Conservation (phyloP, 495 filamentous ascomycete species). For the Xylaria cubensis region DNA sequence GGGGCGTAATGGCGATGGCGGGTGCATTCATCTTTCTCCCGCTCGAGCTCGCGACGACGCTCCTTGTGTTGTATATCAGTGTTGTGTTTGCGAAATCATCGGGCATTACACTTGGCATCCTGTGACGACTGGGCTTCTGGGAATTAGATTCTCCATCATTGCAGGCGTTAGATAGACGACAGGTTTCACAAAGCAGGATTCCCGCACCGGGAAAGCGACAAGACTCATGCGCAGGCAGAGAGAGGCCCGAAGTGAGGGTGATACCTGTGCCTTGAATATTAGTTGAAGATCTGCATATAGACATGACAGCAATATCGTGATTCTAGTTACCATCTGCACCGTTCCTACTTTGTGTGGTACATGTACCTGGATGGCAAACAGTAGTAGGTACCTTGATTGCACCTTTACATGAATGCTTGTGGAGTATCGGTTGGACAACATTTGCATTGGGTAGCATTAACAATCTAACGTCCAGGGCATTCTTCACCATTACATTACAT, state of each 20-base stretch:
- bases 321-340: neutral
- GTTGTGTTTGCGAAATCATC: slow-evolving; percentile 37
- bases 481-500: neutral
- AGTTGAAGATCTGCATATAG: slow-evolving; percentile 21
- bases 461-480: neutral
- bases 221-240: slow-evolving; percentile 5
- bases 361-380: neutral
- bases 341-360: neutral
- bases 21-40: slow-evolving; percentile 38
- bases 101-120: slow-evolving; percentile 36
- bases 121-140: slow-evolving; percentile 34
- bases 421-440: neutral
- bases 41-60: slow-evolving; percentile 34
- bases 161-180: slow-evolving; percentile 38
- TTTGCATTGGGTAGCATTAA: neutral
- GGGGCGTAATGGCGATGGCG: slow-evolving; percentile 37
- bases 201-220: slow-evolving; percentile 19
- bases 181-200: slow-evolving; percentile 34
- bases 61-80: slow-evolving; percentile 43
- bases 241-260: slow-evolving; percentile 1
- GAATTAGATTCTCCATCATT: slow-evolving; percentile 42
- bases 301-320: neutral
- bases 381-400: too few relatives aligned
- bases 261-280: slow-evolving; percentile 1
- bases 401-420: neutral